Base-by-base conservation (phyloP, 2,329 filamentous ascomycete genomes). In the Pestalotiopsis sp. region DNA sequence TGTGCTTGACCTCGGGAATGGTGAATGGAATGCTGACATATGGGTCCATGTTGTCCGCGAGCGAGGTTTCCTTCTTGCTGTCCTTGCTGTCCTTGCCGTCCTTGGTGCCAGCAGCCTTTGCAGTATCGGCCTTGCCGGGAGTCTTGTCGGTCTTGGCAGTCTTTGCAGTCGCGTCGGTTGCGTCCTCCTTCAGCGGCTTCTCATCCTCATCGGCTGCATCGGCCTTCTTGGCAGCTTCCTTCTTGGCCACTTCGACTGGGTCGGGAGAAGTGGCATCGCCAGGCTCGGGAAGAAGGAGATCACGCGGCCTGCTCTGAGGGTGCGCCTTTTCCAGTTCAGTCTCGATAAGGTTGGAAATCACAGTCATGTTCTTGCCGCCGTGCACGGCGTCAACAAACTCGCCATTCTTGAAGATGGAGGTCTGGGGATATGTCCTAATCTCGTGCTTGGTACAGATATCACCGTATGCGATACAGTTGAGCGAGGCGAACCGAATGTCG, bases 381-480 rank as follows among this genome's bases (percentile, higher is more conserved):
- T 84, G 84, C 67, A 92, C 85, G 65, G 84, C 83, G 68, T 92
- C 89, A 5, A 90, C 80, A 61, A 88, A 81, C 74, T 92, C 85
- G 68, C 94, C 94, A 78, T 97, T 87, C 78, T 96, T 91, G 83
- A 91, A 98, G 12, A 98, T 83, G 25, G 90, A 83, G 59, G 97
- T 92, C 1, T 90, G 92, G 0, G 96, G 96, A 77, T 89, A 98
- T 20, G 88, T 89, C 63, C 79, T 77, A 67, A 98, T 87, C 2
- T 89, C 83, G 71, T 94, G 85, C 36, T 89, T 86, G 64, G 81
- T 79, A 82, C 96, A 99, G 14, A 93, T 84, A 77, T 97, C 93
- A 69, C 89, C 92, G 78, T 91, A 93, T 38, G 93, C 93, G 66
- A 94, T 83, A 80, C 96, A 99, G 82, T 99, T 94, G 72, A 99